Conservation (phyloP, 2,329 filamentous ascomycete species). For the Penicillium janthinellum region DNA sequence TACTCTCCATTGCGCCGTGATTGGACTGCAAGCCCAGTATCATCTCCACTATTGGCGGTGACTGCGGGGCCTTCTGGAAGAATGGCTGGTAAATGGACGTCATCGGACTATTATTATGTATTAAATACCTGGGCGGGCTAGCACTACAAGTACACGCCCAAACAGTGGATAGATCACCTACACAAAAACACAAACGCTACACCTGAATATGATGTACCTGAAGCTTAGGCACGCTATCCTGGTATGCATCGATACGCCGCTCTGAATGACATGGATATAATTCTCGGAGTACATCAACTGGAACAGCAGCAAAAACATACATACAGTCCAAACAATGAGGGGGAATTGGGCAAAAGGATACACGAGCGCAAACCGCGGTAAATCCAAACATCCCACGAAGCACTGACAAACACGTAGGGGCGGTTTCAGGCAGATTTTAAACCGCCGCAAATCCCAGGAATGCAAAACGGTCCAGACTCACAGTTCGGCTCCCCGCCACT, state of each 20-base stretch:
- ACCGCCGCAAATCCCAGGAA: slow-evolving; percentile 3
- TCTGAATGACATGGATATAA: neutral
- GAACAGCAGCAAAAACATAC: neutral
- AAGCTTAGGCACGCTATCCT: too few relatives aligned
- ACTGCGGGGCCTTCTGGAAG: slow-evolving; percentile 6
- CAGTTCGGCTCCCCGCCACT: neutral
- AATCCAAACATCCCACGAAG: slow-evolving; percentile 4
- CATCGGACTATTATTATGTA: neutral
- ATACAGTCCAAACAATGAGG: neutral
- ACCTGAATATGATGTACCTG: neutral
- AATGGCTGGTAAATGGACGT: neutral
- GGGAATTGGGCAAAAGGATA: neutral
- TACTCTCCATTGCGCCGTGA: neutral
- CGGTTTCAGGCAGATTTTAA: slow-evolving; percentile 5
- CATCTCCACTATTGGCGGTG: neutral
- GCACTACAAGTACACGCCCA: neutral
- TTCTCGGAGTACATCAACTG: neutral
- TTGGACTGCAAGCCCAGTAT: neutral
- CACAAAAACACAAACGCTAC: neutral
- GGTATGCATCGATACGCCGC: neutral
- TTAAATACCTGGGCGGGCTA: neutral
- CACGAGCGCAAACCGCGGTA: slow-evolving; percentile 2
- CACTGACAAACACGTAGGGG: neutral
- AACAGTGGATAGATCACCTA: neutral
- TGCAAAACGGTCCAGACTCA: slow-evolving; percentile 3